A percentile compares a stretch with the other conserved stretches of the same genome.
phyloP scores from a whole-genome alignment of 164 flowering plant genomes.

The Dillenia turbinata region DNA sequence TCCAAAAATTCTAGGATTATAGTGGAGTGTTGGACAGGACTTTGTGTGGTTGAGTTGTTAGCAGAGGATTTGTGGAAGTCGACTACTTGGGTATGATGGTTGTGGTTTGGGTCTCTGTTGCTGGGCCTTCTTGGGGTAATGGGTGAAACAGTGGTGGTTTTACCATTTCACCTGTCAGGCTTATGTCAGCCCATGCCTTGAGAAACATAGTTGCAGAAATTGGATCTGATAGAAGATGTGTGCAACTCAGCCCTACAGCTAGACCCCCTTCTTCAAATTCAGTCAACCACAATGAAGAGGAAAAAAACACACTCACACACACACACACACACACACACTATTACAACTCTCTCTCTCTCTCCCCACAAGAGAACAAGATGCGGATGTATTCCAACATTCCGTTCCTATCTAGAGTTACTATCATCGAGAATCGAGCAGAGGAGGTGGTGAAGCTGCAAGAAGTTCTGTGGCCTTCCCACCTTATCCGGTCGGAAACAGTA shows the following conservation, averaged over 20 bases:
- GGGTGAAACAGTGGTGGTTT: constrained; percentile 45
- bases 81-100: constrained; percentile 24
- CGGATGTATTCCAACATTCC: too few relatives aligned
- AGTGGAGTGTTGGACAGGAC: constrained; percentile 20
- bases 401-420: too few relatives aligned
- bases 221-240: constrained; percentile 63
- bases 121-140: constrained; percentile 24
- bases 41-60: constrained; percentile 3
- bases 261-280: constrained; percentile 73
- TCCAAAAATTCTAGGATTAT: constrained; percentile 37
- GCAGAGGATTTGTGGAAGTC: constrained; percentile 35
- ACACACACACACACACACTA: too few relatives aligned
- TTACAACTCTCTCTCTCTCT: too few relatives aligned
- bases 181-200: constrained; percentile 63
- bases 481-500: too few relatives aligned
- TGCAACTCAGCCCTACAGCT: constrained; percentile 72
- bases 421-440: too few relatives aligned
- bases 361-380: too few relatives aligned
- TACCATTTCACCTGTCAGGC: constrained; percentile 20
- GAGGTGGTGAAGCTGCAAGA: too few relatives aligned
- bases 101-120: constrained; percentile 10
- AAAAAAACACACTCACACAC: too few relatives aligned
- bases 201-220: constrained; percentile 41
- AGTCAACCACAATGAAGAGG: constrained; percentile 37
- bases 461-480: too few relatives aligned